Percentiles rank a stretch among this genome's conserved stretches.
Conservation (phyloP, 148 eudicot species). For the Agrostemma githago region DNA sequence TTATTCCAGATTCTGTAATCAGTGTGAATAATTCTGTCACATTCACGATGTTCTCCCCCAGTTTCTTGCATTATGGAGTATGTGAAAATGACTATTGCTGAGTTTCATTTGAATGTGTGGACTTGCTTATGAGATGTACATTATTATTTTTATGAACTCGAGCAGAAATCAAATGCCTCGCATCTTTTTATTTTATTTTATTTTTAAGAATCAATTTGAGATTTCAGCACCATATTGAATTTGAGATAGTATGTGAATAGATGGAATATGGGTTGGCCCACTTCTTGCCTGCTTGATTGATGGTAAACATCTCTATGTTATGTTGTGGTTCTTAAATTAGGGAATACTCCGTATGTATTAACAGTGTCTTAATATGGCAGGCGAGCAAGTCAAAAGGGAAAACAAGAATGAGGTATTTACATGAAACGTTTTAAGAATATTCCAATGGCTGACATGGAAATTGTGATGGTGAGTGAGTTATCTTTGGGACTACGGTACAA, state of each 20-base stretch:
- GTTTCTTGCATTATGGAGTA: not conserved
- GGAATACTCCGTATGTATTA: not conserved
- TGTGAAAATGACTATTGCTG: not conserved
- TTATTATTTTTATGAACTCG: not conserved
- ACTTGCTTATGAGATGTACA: not conserved
- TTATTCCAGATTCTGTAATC: not conserved
- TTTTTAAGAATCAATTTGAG: too few species aligned
- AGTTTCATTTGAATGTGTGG: not conserved
- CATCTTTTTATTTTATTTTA: not conserved
- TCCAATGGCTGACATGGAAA: constrained; percentile 99
- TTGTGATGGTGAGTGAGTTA: constrained; percentile 62
- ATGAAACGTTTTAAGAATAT: constrained; percentile 95
- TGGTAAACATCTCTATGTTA: too few species aligned
- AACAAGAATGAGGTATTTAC: constrained; percentile 70
- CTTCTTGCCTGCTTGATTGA: not conserved
- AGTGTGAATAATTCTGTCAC: too few species aligned
- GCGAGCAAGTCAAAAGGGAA: constrained; percentile 50
- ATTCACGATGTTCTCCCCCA: too few species aligned
- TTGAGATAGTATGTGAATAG: too few species aligned
- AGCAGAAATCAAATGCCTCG: not conserved
- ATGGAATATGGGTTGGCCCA: too few species aligned
- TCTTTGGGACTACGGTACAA: too few species aligned
- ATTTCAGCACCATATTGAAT: too few species aligned
- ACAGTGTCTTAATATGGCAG: constrained; percentile 27
- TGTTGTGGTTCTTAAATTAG: not conserved